Evolutionary conservation across 768 basidiomycete genomes (phyloP).

Genomic region (Leccinum fibrillosum): DNA sequence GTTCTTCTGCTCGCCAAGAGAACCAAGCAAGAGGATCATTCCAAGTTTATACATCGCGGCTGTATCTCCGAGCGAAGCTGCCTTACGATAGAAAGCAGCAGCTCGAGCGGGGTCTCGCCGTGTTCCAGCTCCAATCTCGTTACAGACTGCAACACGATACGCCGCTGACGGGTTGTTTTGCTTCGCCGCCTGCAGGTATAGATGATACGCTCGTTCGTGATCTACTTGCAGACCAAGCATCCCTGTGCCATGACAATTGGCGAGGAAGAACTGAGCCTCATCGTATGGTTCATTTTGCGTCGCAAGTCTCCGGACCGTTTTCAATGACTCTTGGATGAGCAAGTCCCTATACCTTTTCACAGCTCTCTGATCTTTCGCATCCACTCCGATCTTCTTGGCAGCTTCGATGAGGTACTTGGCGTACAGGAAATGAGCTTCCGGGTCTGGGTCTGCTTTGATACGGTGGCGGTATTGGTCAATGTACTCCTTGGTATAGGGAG

Average conservation of each 20-base stretch:
- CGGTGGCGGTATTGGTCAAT: conserved; percentile 97
- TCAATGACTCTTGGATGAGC: conserved; percentile 84
- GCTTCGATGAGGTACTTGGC: conserved; percentile 99
- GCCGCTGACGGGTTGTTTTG: conserved; percentile 94
- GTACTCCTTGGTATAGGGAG: conserved; percentile 92
- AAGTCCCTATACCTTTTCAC: conserved; percentile 90
- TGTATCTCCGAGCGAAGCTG: conserved; percentile 93
- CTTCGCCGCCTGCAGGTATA: conserved; percentile 96
- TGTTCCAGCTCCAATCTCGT: conserved; percentile 97
- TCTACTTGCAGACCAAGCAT: conserved; percentile 94
- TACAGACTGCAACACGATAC: conserved; percentile 97
- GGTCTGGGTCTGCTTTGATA: conserved; percentile 97
- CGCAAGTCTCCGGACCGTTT: conserved; percentile 88
- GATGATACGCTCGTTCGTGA: conserved; percentile 95
- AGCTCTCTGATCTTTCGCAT: conserved; percentile 72
- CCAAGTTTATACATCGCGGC: conserved; percentile 99
- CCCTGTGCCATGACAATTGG: conserved; percentile 95
- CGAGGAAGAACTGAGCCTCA: conserved; percentile 98
- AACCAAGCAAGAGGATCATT: conserved; percentile 89
- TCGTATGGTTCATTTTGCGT: conserved; percentile 90
- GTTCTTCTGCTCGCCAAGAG: conserved; percentile 79
- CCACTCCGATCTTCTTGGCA: conserved; percentile 82
- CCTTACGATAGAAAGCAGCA: conserved; percentile 94
- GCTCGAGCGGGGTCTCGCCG: conserved; percentile 84
- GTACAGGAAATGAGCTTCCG: conserved; percentile 95